Evolutionary conservation across 2,329 filamentous ascomycete species (phyloP).

Genomic region (Fusarium neocosmosporiellum): DNA sequence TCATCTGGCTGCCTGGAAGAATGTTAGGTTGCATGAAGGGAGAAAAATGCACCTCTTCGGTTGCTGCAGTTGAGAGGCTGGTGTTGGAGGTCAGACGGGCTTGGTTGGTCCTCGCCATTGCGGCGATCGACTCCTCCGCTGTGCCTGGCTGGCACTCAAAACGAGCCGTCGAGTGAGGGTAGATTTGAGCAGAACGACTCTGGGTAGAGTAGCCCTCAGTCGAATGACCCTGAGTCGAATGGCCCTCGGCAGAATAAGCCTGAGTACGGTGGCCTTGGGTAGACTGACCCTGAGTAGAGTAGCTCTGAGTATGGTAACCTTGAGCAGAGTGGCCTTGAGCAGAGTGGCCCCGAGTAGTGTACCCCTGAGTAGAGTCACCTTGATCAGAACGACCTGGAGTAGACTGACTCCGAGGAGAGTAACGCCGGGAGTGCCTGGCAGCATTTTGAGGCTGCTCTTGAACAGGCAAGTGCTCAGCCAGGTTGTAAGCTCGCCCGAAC

Average conservation of each 20-base stretch:
- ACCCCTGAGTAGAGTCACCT: background rate
- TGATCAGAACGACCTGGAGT: background rate
- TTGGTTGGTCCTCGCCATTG: background rate
- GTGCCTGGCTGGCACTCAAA: conserved; percentile 24
- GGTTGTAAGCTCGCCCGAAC: background rate
- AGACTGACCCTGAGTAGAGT: background rate
- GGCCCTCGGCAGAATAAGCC: background rate
- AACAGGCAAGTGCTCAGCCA: background rate
- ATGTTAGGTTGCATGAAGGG: background rate
- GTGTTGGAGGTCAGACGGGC: background rate
- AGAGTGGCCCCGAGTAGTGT: background rate
- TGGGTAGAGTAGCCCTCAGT: background rate
- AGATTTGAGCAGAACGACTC: background rate
- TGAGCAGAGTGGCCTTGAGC: background rate
- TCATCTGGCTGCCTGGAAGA: background rate
- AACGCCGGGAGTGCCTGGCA: background rate
- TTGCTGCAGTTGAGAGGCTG: background rate
- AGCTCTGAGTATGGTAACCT: background rate
- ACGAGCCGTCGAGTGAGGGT: conserved; percentile 7
- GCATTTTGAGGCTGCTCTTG: background rate
- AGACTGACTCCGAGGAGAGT: background rate
- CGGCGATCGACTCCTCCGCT: conserved; percentile 27
- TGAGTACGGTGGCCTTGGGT: background rate
- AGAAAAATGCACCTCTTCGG: background rate
- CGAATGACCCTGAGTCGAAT: background rate